Evolutionary conservation across 2,329 filamentous ascomycete genomes (phyloP).

Genomic region (Fusarium nelsonii): DNA sequence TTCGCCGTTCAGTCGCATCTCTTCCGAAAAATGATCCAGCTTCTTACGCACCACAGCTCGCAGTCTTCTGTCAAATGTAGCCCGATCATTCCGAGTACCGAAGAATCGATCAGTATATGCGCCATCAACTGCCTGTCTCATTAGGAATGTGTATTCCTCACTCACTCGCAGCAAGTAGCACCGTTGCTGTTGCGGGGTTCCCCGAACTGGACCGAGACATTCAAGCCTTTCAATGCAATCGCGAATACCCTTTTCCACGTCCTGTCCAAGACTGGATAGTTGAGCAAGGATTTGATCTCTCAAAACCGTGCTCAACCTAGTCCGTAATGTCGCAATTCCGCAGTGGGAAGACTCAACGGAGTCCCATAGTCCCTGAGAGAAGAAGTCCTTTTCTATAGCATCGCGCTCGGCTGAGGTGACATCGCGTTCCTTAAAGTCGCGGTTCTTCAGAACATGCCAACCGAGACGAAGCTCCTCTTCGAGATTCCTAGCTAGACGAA

Average conservation of each 20-base stretch:
- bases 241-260: constrained; percentile 54
- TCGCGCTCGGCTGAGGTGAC: constrained; percentile 54
- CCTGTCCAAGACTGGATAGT: constrained; percentile 53
- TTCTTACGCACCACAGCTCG: neutral
- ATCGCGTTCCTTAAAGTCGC: constrained; percentile 35
- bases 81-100: neutral
- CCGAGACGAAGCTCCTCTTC: constrained; percentile 63
- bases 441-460: constrained; percentile 63
- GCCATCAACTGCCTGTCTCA: constrained; percentile 64
- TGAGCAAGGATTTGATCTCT: constrained; percentile 60
- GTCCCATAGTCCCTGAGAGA: constrained; percentile 57
- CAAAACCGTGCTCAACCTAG: constrained; percentile 64
- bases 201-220: constrained; percentile 63
- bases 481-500: constrained; percentile 59
- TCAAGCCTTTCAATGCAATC: constrained; percentile 57
- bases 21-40: neutral
- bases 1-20: constrained; percentile 6
- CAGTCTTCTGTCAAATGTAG: neutral
- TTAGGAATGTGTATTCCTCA: constrained; percentile 46
- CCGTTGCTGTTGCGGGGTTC: constrained; percentile 61
- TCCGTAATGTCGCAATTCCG: constrained; percentile 62
- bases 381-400: constrained; percentile 57
- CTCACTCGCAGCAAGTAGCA: constrained; percentile 53
- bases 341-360: constrained; percentile 52
- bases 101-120: constrained; percentile 60